phyloP scores from a whole-genome alignment of 108 stramenopile genomes.

The Discostella stelligeroides region DNA sequence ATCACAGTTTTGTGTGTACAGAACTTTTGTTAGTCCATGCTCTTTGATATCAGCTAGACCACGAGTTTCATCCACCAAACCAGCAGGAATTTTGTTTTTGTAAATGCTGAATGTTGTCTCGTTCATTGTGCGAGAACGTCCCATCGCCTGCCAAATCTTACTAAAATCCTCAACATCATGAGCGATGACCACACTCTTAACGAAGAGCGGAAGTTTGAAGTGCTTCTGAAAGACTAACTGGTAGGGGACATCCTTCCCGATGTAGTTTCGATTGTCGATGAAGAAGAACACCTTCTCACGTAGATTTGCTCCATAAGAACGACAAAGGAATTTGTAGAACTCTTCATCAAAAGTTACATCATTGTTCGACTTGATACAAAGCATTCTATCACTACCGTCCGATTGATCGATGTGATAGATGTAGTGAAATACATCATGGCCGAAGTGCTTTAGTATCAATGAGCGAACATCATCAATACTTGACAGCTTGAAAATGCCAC shows the following conservation, averaged over 20 bases:
- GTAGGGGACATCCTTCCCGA: slow-evolving; percentile 37
- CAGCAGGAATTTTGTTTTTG: slow-evolving; percentile 44
- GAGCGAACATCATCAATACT: slow-evolving; percentile 47
- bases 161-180: slow-evolving; percentile 63
- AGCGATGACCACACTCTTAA: slow-evolving; percentile 56
- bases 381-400: slow-evolving; percentile 57
- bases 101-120: slow-evolving; percentile 56
- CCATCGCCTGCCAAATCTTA: slow-evolving; percentile 70
- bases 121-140: slow-evolving; percentile 62
- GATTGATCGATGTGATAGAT: slow-evolving; percentile 60
- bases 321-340: slow-evolving; percentile 55
- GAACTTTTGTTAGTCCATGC: slow-evolving; percentile 43
- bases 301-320: slow-evolving; percentile 45
- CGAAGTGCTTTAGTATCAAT: slow-evolving; percentile 44
- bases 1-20: slow-evolving; percentile 58
- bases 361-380: slow-evolving; percentile 52
- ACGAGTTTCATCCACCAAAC: slow-evolving; percentile 18
- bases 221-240: slow-evolving; percentile 46
- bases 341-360: slow-evolving; percentile 61
- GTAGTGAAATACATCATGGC: slow-evolving; percentile 52
- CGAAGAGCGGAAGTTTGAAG: slow-evolving; percentile 44
- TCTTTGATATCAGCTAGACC: slow-evolving; percentile 48
- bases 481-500: slow-evolving; percentile 60
- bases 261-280: slow-evolving; percentile 54
- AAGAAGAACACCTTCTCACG: slow-evolving; percentile 50